Conservation (phyloP, 1,139 yeast species). For the Nakaseomyces bracarensis region DNA sequence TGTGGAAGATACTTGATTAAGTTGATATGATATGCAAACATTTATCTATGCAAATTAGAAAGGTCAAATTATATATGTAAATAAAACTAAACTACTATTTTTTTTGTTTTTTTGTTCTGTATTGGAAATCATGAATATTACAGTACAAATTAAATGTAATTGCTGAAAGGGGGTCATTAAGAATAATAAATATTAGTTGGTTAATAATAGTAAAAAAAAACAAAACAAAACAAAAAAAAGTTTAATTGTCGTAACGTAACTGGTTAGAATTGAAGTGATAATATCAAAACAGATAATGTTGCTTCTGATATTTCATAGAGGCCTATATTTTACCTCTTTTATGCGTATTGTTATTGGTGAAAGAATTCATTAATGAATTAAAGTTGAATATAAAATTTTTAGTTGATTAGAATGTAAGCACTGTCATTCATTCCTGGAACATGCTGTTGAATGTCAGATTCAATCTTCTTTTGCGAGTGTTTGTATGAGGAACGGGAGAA, state of each 20-base stretch:
- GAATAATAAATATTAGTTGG: background rate
- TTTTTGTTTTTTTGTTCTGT: background rate
- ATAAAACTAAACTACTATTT: background rate
- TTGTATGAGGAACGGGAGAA: conserved; percentile 4
- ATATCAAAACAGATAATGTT: too few relatives aligned
- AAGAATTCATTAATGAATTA: too few relatives aligned
- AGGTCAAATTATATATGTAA: background rate
- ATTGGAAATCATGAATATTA: too few relatives aligned
- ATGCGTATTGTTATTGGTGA: too few relatives aligned
- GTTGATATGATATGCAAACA: background rate
- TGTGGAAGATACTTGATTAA: background rate
- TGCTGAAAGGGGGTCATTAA: background rate
- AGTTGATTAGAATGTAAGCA: background rate
- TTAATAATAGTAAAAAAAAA: background rate
- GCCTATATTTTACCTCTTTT: background rate
- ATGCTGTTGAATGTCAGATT: background rate
- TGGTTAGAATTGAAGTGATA: too few relatives aligned
- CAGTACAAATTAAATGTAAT: too few relatives aligned
- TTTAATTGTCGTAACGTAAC: too few relatives aligned
- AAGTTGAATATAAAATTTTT: background rate
- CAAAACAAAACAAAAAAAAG: background rate
- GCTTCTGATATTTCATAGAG: too few relatives aligned
- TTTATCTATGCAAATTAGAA: conserved; percentile 4
- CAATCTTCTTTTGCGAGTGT: background rate
- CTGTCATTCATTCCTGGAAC: background rate